phyloP scores from a whole-genome alignment of 2,329 filamentous ascomycete species.

The Fusarium verrucosum region DNA sequence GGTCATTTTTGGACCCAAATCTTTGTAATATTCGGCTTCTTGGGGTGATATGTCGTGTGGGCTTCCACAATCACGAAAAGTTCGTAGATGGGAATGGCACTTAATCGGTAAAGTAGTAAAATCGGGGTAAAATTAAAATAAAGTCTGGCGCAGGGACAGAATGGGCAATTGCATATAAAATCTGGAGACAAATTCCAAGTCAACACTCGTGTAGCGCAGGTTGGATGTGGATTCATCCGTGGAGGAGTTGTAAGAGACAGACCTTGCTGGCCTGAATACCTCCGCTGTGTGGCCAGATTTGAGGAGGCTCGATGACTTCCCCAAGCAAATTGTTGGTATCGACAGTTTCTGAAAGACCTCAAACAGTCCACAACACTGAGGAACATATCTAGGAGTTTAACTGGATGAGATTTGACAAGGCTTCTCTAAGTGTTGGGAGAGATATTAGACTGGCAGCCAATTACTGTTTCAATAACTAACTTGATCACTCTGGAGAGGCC shows the following conservation, averaged over 20 bases:
- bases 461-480: background rate
- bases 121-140: no score
- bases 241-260: constrained; percentile 45
- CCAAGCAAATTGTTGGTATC: constrained; percentile 38
- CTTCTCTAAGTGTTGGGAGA: constrained; percentile 48
- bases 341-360: constrained; percentile 40
- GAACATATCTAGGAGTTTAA: constrained; percentile 40
- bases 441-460: constrained; percentile 49
- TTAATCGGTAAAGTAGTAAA: no score
- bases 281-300: constrained; percentile 48
- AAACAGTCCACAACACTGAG: constrained; percentile 37
- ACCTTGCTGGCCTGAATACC: constrained; percentile 45
- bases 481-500: no score
- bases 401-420: constrained; percentile 32
- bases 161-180: no score
- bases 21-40: no score
- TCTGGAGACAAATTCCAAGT: no score
- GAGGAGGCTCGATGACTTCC: constrained; percentile 29
- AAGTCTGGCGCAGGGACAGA: no score
- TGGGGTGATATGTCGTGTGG: no score
- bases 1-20: no score
- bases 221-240: background rate
- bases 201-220: constrained; percentile 40
- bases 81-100: no score
- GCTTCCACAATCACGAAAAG: no score